Evolutionary conservation across 768 basidiomycete species (phyloP), one percentile per base, ranked within the genome.

Genomic region (Cystobasidium tubakii): DNA sequence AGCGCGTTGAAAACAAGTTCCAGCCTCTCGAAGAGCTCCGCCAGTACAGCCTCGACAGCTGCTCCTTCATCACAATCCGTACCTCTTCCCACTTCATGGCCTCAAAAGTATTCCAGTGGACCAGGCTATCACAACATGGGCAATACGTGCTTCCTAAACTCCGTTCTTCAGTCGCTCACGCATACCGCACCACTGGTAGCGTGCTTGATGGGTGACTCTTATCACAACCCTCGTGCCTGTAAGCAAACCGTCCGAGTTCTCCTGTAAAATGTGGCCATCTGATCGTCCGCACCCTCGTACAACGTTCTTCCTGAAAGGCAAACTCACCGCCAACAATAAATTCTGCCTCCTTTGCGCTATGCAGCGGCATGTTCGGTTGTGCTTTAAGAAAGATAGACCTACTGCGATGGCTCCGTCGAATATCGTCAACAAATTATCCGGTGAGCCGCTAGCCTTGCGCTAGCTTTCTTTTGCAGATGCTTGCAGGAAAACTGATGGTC

Each of bases 171-270:
- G 83, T 92, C 92, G 78, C 85, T 98, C 63, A 81, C 96, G 17
- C 93, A 98, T 79, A 97, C 95, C 0, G 88, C 93, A 10, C 92
- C 94, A 1, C 84, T 99, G 29, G 84, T 92, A 43, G 86, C 85
- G 75, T 79, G 34, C 76, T 63, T 69, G 9, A 44, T 79, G 43
- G 66, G 46, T 23, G 19, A 62, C 0, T 23, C 1, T 7, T 63
- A 57, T 17, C 76, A 79, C 33, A 44, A 60, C 15, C 21, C 6
- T 1, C 13, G n/a, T 3, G 15, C 39, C 43, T 74, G 70, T 66
- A 66, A n/a, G 3, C 46, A 43, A 27, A 67, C 6, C 44, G n/a
- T n/a, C n/a, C n/a, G n/a, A n/a, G n/a, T n/a, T n/a, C n/a, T n/a
- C n/a, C n/a, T n/a, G n/a, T n/a, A n/a, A n/a, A n/a, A n/a, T n/a